These are phyloP conservation scores for Ilyonectria robusta DNA, from an alignment of 2,329 filamentous ascomycete species.

Conservation along the genomic window DNA sequence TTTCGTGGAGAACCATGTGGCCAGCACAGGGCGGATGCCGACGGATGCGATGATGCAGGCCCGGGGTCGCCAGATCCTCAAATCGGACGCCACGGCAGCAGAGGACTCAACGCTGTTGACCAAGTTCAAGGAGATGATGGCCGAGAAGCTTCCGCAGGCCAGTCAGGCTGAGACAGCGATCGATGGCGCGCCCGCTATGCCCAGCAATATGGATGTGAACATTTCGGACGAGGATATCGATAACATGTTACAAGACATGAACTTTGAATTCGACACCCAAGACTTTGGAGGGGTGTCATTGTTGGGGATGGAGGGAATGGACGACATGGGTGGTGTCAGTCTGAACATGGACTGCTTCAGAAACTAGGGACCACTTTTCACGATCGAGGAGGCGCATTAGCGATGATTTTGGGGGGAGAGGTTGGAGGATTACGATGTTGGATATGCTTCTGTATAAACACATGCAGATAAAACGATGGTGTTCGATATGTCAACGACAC, in stretches of 20 bases:
- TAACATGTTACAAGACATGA: slow-evolving; percentile 60
- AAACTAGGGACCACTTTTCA: slow-evolving; percentile 44
- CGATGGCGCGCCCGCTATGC: slow-evolving; percentile 34
- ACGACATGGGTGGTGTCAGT: slow-evolving; percentile 50
- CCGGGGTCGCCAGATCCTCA: slow-evolving; percentile 64
- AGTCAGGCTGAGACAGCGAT: slow-evolving; percentile 24
- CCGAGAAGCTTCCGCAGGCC: slow-evolving; percentile 45
- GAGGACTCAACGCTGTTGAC: slow-evolving; percentile 67
- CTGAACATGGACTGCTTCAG: slow-evolving; percentile 43
- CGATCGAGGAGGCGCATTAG: slow-evolving; percentile 38
- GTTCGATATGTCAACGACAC: slow-evolving; percentile 9
- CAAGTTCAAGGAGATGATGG: slow-evolving; percentile 67
- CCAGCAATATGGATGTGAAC: slow-evolving; percentile 52
- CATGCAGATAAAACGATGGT: slow-evolving; percentile 12
- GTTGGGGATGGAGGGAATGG: slow-evolving; percentile 49
- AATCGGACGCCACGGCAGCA: slow-evolving; percentile 63
- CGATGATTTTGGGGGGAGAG: slow-evolving; percentile 9
- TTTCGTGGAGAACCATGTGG: slow-evolving; percentile 61
- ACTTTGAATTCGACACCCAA: slow-evolving; percentile 57
- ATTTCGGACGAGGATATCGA: slow-evolving; percentile 57
- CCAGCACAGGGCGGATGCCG: slow-evolving; percentile 59
- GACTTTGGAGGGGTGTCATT: slow-evolving; percentile 43
- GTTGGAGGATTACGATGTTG: slow-evolving; percentile 12
- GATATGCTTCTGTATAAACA: slow-evolving; percentile 6
- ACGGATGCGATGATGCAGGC: slow-evolving; percentile 62